Conservation (phyloP, 83 land plant genomes). For the Larix sibirica region DNA sequence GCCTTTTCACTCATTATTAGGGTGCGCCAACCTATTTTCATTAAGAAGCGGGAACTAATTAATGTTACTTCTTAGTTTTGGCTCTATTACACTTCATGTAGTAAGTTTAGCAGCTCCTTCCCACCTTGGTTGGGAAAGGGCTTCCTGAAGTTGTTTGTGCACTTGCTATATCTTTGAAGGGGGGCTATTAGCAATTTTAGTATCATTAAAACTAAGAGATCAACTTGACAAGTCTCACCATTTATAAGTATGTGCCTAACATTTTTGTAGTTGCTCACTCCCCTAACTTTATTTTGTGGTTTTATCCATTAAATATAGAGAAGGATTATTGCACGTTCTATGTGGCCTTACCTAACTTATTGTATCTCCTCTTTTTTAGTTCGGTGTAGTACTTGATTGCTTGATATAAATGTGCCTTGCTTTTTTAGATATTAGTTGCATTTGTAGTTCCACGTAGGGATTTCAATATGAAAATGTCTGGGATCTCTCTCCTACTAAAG, state of each 20-base stretch:
- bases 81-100: conserved; percentile 41
- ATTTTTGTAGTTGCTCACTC: neutral
- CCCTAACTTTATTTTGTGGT: neutral
- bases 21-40: conserved; percentile 83
- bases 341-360: neutral
- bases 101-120: conserved; percentile 52
- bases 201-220: neutral
- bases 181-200: conserved; percentile 11
- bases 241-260: neutral
- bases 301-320: neutral
- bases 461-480: neutral
- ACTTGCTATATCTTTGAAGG: conserved; percentile 50
- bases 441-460: neutral
- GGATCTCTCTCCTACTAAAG: neutral
- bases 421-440: neutral
- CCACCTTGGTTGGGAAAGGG: conserved; percentile 57
- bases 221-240: neutral
- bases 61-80: conserved; percentile 22
- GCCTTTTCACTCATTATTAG: conserved; percentile 30
- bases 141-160: conserved; percentile 46
- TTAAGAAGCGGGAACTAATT: conserved; percentile 35
- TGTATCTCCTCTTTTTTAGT: neutral
- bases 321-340: neutral
- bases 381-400: neutral
- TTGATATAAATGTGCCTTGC: neutral